phyloP scores from a whole-genome alignment of 768 basidiomycete species.

The Kwoniella sp. region DNA sequence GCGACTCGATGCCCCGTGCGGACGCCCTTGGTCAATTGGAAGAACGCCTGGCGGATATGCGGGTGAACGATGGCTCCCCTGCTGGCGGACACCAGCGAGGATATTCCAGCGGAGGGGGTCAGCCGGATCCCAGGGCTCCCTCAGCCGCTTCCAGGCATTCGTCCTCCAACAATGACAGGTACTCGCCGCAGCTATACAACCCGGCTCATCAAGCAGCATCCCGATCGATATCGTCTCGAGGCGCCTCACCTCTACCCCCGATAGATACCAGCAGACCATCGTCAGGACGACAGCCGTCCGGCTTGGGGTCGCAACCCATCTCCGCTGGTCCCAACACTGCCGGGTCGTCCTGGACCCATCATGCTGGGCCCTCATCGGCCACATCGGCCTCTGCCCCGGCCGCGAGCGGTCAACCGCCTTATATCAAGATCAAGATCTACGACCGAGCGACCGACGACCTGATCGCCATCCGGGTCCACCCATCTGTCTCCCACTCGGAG shows the following conservation, averaged over 20 bases:
- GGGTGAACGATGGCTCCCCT: slow-evolving; percentile 3
- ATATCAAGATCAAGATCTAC: slow-evolving; percentile 98
- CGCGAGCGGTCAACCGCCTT: slow-evolving; percentile 55
- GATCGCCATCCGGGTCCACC: slow-evolving; percentile 94
- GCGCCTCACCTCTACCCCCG: slow-evolving; percentile 29
- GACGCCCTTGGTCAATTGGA: slow-evolving; percentile 50
- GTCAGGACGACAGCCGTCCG: slow-evolving; percentile 4
- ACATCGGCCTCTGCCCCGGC: neutral
- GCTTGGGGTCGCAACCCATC: slow-evolving; percentile 5
- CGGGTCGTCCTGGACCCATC: slow-evolving; percentile 12
- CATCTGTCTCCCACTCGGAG: slow-evolving; percentile 75
- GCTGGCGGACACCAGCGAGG: slow-evolving; percentile 4
- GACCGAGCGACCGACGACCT: slow-evolving; percentile 88
- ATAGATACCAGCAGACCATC: slow-evolving; percentile 22
- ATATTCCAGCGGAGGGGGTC: neutral
- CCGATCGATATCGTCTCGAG: slow-evolving; percentile 17
- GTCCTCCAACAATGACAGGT: slow-evolving; percentile 8
- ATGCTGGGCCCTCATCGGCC: neutral
- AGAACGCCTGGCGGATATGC: slow-evolving; percentile 34
- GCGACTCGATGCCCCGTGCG: slow-evolving; percentile 58
- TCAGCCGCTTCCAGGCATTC: slow-evolving; percentile 24
- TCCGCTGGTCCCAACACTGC: slow-evolving; percentile 22
- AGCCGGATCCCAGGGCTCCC: slow-evolving; percentile 13
- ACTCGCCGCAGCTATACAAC: slow-evolving; percentile 11
- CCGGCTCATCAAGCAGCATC: slow-evolving; percentile 12